Conservation (phyloP, 192 early-diverging fungal genomes). For the Coemansia sp. region DNA sequence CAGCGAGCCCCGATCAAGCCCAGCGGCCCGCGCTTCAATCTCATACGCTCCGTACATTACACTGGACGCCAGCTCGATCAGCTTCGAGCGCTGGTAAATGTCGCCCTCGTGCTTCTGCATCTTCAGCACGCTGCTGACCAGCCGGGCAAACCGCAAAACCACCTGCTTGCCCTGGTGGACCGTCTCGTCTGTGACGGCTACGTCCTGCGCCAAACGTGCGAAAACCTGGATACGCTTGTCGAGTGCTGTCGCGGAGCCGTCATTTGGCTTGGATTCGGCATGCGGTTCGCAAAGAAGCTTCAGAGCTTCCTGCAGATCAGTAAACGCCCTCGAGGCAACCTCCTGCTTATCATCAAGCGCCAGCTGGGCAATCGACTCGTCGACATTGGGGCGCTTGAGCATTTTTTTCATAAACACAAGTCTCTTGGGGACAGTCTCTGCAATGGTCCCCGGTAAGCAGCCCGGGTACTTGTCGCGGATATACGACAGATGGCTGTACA, state of each 20-base stretch:
- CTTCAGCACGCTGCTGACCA: background rate
- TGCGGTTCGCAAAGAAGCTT: too few species aligned
- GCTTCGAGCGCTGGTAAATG: background rate
- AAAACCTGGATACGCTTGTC: background rate
- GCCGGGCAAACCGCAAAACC: constrained; percentile 16
- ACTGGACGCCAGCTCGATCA: constrained; percentile 10
- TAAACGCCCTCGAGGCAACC: background rate
- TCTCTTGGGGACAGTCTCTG: constrained; percentile 18
- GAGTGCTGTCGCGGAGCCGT: background rate
- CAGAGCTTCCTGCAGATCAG: constrained; percentile 2
- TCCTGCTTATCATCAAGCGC: constrained; percentile 6
- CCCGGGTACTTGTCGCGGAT: constrained; percentile 63
- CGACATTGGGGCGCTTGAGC: constrained; percentile 27
- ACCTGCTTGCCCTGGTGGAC: constrained; percentile 1
- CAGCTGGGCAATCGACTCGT: constrained; percentile 6
- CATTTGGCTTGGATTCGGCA: too few species aligned
- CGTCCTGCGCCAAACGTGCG: background rate
- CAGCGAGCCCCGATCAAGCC: constrained; percentile 18
- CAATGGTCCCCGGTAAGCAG: constrained; percentile 29
- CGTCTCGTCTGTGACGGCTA: too few species aligned
- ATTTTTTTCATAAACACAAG: constrained; percentile 30
- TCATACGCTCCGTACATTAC: constrained; percentile 31
- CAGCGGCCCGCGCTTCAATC: constrained; percentile 25
- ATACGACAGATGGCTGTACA: constrained; percentile 73
- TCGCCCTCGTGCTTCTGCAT: constrained; percentile 6